A percentile compares a stretch with the other conserved stretches of the same genome.
These are phyloP conservation scores for Mucor plumbeus DNA, from an alignment of 371 early-diverging fungal genomes.

Conservation along the genomic window DNA sequence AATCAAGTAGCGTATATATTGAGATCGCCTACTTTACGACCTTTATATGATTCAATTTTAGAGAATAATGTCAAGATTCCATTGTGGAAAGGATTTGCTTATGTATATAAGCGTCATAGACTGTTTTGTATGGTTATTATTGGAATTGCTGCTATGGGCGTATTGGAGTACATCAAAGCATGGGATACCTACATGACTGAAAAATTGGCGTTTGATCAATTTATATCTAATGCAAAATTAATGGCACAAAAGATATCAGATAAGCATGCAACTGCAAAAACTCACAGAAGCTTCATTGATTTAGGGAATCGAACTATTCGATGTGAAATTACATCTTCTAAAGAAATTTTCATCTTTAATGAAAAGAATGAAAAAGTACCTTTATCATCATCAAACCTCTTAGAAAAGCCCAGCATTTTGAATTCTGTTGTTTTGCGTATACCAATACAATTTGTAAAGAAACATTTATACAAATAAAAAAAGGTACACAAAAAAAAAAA, in stretches of 20 bases:
- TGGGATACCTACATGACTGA: constrained; percentile 24
- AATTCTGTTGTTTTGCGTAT: constrained; percentile 4
- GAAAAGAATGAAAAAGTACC: constrained; percentile 19
- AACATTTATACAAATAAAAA: neutral
- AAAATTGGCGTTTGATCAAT: constrained; percentile 16
- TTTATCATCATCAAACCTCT: constrained; percentile 2
- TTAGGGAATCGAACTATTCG: constrained; percentile 19
- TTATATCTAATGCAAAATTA: constrained; percentile 23
- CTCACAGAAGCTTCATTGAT: constrained; percentile 29
- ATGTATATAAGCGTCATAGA: constrained; percentile 14
- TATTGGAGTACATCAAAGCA: constrained; percentile 26
- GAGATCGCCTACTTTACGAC: constrained; percentile 12
- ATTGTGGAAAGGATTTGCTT: constrained; percentile 23
- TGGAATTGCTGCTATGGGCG: neutral
- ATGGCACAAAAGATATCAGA: constrained; percentile 28
- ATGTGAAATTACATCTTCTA: constrained; percentile 26
- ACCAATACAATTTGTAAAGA: neutral
- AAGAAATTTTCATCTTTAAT: constrained; percentile 22
- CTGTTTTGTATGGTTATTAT: constrained; percentile 12
- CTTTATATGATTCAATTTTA: constrained; percentile 18
- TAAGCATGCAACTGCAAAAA: constrained; percentile 16
- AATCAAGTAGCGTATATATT: constrained; percentile 19
- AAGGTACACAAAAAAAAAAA: neutral
- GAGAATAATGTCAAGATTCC: constrained; percentile 6
- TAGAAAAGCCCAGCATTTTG: constrained; percentile 17